Conservation (phyloP, 352 stramenopile species). For the Blastocystis sp. region DNA sequence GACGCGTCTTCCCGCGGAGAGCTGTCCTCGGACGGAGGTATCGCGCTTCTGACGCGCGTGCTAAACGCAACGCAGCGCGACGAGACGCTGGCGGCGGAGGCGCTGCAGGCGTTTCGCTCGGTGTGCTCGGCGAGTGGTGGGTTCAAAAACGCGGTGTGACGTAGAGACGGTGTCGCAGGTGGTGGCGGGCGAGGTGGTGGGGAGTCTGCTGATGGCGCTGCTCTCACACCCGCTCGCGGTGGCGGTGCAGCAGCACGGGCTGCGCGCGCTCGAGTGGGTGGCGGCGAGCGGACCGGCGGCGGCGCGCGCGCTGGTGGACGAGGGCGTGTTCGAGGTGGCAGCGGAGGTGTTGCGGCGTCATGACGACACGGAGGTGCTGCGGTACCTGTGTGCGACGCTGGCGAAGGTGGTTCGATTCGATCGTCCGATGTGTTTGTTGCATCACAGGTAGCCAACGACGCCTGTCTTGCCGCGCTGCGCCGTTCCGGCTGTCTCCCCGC, state of each 20-base stretch:
- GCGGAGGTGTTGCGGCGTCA: not conserved
- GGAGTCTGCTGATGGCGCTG: slow-evolving; percentile 4
- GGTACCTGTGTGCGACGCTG: not conserved
- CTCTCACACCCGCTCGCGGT: not conserved
- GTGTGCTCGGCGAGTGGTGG: not conserved
- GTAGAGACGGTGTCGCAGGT: not conserved
- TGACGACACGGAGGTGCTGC: not conserved
- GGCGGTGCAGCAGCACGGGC: not conserved
- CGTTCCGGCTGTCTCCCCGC: not conserved
- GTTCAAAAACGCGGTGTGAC: not conserved
- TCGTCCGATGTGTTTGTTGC: not conserved
- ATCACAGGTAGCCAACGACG: not conserved
- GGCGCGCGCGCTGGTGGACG: not conserved
- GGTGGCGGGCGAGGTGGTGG: not conserved
- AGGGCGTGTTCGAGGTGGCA: not conserved
- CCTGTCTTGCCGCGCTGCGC: not conserved
- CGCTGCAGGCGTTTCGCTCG: not conserved
- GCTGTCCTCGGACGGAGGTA: not conserved
- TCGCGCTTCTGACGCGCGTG: not conserved
- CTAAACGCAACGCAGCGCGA: not conserved
- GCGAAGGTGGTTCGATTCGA: not conserved
- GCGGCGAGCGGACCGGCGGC: not conserved
- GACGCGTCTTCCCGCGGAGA: not conserved
- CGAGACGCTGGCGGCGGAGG: not conserved
- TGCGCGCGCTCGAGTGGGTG: slow-evolving; percentile 29